These are phyloP conservation scores for Daldinia eschscholtzii DNA, from an alignment of 2,329 filamentous ascomycete species.

Conservation along the genomic window DNA sequence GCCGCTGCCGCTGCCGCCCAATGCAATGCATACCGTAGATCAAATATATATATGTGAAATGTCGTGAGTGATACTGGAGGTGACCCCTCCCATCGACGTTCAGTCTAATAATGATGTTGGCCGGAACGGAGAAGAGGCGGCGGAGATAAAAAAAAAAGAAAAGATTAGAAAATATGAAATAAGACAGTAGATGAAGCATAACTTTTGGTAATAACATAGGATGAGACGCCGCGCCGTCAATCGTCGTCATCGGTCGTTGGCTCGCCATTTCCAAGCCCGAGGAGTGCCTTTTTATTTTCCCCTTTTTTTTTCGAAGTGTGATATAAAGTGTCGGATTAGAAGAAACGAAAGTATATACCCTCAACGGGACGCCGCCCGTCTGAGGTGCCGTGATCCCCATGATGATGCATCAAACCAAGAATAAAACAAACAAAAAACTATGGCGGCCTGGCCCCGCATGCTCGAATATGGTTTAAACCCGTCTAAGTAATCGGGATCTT, in stretches of 20 bases:
- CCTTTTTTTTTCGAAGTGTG: constrained; percentile 15
- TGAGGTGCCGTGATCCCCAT: constrained; percentile 27
- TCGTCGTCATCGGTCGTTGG: constrained; percentile 39
- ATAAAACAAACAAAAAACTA: constrained; percentile 11
- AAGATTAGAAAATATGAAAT: constrained; percentile 14
- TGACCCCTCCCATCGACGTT: constrained; percentile 1
- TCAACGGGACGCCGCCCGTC: constrained; percentile 13
- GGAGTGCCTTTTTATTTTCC: constrained; percentile 22
- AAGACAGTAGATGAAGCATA: constrained; percentile 40
- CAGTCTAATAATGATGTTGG: constrained; percentile 6
- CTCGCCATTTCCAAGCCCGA: constrained; percentile 26
- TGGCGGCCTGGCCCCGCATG: constrained; percentile 29
- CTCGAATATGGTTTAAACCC: constrained; percentile 11
- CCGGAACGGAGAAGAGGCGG: constrained; percentile 13
- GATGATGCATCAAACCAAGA: constrained; percentile 23
- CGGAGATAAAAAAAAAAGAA: neutral
- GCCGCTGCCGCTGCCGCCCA: constrained; percentile 26
- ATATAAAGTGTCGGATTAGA: constrained; percentile 17
- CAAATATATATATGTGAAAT: constrained; percentile 15
- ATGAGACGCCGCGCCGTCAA: constrained; percentile 32
- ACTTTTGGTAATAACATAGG: constrained; percentile 33
- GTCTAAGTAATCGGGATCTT: constrained; percentile 20
- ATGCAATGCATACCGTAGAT: constrained; percentile 35
- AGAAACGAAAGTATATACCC: constrained; percentile 28
- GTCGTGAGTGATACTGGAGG: constrained; percentile 21